Base-by-base conservation (phyloP, 352 stramenopile genomes). In the Globisporangium okanoganense region DNA sequence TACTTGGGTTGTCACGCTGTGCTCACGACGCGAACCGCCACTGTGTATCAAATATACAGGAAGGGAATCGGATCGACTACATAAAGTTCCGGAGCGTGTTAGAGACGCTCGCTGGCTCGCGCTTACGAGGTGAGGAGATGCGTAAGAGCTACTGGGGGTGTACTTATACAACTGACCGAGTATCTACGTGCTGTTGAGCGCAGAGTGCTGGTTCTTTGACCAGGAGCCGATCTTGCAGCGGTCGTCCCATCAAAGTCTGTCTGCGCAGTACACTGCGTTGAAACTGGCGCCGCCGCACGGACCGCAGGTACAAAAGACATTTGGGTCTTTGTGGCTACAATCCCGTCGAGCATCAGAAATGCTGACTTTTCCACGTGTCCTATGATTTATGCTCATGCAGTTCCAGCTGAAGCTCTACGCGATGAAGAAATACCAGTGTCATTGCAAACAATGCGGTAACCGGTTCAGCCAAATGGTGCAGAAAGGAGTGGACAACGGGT, bases 191-290 rank as follows among this genome's bases (percentile, higher is more conserved):
- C 56, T 10, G 29, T n/a, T 14, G 16, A 52, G 22, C 31, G n/a
- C 60, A 95, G 85, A 95, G 70, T 92, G 85, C 72, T 95, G 85
- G 85, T 93, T 88, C 60, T 95, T 95, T 60, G 84, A 93, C 43
- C 85, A 95, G 22, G 87, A 91, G 40, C 79, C 75, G 3, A 75
- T 79, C 36, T 33, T 58, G 22, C 66, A 75, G 58, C 78, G 71
- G 35, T 79, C 71, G 1, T 45, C 63, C 8, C 66, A 72, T 35
- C 76, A 85, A 36, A 61, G 57, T 7, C 47, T 71, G 18, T 69
- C 77, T 8, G 62, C 66, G 13, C 69, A 87, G 51, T 90, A 90
- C 65, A 81, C 79, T 31, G 65, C 62, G 29, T 68, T 95, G 31
- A 95, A 95, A 64, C 74, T 87, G 24, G 83, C 82, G 4, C 77